phyloP scores from a whole-genome alignment of 495 filamentous ascomycete genomes.

The Lentithecium fluviatile region DNA sequence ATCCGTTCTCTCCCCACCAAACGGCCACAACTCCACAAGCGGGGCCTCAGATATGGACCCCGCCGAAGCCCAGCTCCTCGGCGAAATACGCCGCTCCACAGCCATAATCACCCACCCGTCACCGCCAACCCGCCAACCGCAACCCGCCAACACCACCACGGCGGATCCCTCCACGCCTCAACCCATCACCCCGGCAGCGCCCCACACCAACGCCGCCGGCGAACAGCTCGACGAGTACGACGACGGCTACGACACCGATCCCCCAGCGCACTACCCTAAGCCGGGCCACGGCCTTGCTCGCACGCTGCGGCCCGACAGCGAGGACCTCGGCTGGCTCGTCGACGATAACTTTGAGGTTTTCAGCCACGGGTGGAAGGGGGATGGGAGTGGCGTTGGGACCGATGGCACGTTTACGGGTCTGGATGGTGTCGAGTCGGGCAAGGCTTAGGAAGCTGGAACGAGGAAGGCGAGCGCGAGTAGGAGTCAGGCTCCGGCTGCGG shows the following conservation, averaged over 20 bases:
- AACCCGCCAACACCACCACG: background rate
- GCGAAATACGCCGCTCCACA: slow-evolving; percentile 12
- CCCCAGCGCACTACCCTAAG: slow-evolving; percentile 43
- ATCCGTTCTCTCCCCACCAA: slow-evolving; percentile 1
- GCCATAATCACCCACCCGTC: background rate
- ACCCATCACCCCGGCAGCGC: background rate
- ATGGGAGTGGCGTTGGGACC: slow-evolving; percentile 26
- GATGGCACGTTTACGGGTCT: slow-evolving; percentile 19
- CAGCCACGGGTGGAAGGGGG: slow-evolving; percentile 39
- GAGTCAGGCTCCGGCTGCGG: too few species aligned
- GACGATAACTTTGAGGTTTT: slow-evolving; percentile 46
- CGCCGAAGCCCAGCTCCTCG: slow-evolving; percentile 35
- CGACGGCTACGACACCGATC: slow-evolving; percentile 41
- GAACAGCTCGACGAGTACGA: slow-evolving; percentile 23
- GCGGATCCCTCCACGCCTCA: too few species aligned
- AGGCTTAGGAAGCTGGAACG: background rate
- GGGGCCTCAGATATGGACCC: slow-evolving; percentile 32
- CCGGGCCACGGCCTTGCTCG: slow-evolving; percentile 44
- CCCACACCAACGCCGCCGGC: background rate
- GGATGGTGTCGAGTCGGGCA: background rate
- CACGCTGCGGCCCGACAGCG: slow-evolving; percentile 41
- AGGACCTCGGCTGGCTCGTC: slow-evolving; percentile 44
- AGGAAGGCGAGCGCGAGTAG: too few species aligned
- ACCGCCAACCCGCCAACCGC: slow-evolving; percentile 9
- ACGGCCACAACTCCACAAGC: slow-evolving; percentile 13